A percentile compares a stretch with the other conserved stretches of the same genome.
Evolutionary conservation across 2,329 filamentous ascomycete genomes (phyloP).

Genomic region (Exophiala oligosperma): DNA sequence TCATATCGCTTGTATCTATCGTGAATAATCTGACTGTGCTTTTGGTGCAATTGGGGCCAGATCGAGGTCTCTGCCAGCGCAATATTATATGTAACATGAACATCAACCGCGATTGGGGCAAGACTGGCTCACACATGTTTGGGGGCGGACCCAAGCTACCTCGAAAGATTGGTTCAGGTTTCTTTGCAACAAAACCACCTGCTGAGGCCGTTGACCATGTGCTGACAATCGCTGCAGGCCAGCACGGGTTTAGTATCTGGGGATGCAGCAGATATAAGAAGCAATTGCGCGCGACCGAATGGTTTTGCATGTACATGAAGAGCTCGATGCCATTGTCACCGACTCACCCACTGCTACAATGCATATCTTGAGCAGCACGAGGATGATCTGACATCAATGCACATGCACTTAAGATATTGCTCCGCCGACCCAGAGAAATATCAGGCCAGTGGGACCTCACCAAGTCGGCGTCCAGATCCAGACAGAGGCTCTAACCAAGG

Average conservation of each 20-base stretch:
- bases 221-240: not conserved
- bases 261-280: conserved; percentile 3
- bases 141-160: not conserved
- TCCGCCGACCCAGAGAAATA: no score
- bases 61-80: not conserved
- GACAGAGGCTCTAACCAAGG: no score
- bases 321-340: no score
- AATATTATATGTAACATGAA: not conserved
- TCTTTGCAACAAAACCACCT: not conserved
- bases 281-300: not conserved
- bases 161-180: not conserved
- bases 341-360: no score
- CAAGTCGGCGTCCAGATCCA: no score
- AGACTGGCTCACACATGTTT: not conserved
- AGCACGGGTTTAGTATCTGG: not conserved
- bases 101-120: not conserved
- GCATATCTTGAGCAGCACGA: no score
- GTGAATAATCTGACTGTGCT: conserved; percentile 5
- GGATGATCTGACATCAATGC: no score
- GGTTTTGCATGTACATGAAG: no score
- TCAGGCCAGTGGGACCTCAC: no score
- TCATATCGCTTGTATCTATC: not conserved
- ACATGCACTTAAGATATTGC: no score
- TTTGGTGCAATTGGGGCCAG: not conserved
- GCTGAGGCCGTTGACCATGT: not conserved